Percentiles rank a stretch among this genome's conserved stretches.
These are phyloP conservation scores for Apiosordaria backusii DNA, from an alignment of 495 filamentous ascomycete genomes.

Conservation along the genomic window DNA sequence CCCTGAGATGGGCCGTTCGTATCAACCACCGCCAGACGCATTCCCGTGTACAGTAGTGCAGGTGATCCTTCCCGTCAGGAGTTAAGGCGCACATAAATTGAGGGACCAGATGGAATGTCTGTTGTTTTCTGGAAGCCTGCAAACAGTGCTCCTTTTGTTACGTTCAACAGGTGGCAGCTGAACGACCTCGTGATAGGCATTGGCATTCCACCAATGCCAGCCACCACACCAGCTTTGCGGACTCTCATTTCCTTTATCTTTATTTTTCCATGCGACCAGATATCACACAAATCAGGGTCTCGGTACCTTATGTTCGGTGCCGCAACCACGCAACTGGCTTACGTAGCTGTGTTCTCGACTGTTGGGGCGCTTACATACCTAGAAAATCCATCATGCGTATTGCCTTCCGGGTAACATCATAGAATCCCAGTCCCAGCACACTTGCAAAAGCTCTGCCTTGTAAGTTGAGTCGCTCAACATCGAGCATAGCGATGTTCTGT, in stretches of 20 bases:
- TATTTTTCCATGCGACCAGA: background rate
- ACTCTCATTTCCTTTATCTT: background rate
- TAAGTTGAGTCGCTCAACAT: background rate
- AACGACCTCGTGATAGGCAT: background rate
- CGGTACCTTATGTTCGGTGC: background rate
- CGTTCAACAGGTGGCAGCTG: background rate
- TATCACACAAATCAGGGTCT: background rate
- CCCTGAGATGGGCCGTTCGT: conserved; percentile 1
- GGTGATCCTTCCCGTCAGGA: background rate
- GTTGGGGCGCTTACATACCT: background rate
- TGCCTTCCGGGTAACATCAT: background rate
- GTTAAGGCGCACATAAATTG: background rate
- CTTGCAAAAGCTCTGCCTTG: background rate
- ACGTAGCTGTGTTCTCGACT: background rate
- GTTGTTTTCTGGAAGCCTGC: background rate
- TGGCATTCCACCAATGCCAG: background rate
- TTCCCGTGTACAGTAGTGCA: background rate
- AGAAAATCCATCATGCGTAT: background rate
- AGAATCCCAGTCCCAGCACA: background rate
- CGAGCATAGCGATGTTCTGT: no score
- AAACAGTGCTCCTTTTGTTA: background rate
- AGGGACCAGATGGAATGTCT: background rate
- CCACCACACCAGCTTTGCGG: background rate
- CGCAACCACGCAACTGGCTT: background rate
- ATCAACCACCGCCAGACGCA: background rate